Conservation (phyloP, 129 eudicot species). For the Saussurea involucrata region DNA sequence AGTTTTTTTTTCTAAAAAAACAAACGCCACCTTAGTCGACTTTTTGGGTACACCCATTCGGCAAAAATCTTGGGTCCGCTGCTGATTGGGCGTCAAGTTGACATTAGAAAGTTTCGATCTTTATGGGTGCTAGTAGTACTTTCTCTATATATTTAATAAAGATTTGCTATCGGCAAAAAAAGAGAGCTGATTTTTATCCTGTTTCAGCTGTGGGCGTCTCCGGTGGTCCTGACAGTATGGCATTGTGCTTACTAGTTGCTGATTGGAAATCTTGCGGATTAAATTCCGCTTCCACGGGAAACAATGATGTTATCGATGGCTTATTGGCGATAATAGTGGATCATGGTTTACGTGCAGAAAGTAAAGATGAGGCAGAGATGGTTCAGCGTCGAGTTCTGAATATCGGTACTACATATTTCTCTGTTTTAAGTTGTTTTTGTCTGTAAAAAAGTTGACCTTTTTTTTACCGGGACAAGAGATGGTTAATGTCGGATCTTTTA, state of each 20-base stretch:
- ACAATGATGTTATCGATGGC: constrained; percentile 51
- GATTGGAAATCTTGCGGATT: constrained; percentile 49
- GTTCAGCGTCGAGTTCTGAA: constrained; percentile 49
- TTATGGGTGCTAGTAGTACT: background rate
- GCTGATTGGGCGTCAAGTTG: background rate
- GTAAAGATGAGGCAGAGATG: constrained; percentile 68
- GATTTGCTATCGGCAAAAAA: background rate
- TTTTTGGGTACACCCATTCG: background rate
- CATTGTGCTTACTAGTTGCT: constrained; percentile 73
- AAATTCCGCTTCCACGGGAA: constrained; percentile 19
- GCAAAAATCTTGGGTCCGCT: background rate
- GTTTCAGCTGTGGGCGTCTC: constrained; percentile 88
- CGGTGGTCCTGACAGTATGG: constrained; percentile 97
- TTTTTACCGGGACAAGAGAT: constrained; percentile 18
- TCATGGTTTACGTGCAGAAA: constrained; percentile 84
- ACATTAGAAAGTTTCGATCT: background rate
- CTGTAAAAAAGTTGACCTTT: constrained; percentile 5
- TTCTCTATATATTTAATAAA: background rate
- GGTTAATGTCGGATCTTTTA: constrained; percentile 50
- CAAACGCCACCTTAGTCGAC: background rate
- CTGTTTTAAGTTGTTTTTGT: background rate
- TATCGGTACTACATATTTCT: constrained; percentile 51
- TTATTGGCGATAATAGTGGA: constrained; percentile 81
- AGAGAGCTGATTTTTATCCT: constrained; percentile 1
- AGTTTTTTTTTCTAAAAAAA: too few relatives aligned